Evolutionary conservation across 148 eudicot genomes (phyloP).

Genomic region (Agrostemma githago): DNA sequence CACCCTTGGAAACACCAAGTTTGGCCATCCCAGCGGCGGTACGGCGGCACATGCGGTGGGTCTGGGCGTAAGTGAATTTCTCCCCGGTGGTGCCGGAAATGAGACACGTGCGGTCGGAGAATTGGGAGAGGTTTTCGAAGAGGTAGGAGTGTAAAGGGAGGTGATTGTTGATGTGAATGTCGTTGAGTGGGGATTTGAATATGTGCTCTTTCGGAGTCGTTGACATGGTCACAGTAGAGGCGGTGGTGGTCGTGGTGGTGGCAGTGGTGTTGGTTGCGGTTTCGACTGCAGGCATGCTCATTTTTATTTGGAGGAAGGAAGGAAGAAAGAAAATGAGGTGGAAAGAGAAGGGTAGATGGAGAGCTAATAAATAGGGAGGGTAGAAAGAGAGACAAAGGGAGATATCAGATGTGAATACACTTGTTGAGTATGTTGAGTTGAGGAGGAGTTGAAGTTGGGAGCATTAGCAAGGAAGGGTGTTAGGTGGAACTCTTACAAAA

Average conservation of each 20-base stretch:
- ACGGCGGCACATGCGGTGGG: slow-evolving; percentile 50
- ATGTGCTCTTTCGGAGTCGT: slow-evolving; percentile 20
- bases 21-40: slow-evolving; percentile 48
- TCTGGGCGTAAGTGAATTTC: slow-evolving; percentile 43
- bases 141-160: slow-evolving; percentile 48
- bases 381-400: not conserved
- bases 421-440: not conserved
- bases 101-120: slow-evolving; percentile 43
- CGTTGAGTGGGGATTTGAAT: slow-evolving; percentile 33
- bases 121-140: slow-evolving; percentile 36
- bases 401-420: not conserved
- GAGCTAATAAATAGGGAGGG: not conserved
- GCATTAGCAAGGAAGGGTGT: not conserved
- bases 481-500: not conserved
- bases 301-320: not conserved
- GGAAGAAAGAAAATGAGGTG: not conserved
- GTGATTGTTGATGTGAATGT: slow-evolving; percentile 31
- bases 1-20: slow-evolving; percentile 46
- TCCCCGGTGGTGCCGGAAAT: slow-evolving; percentile 40
- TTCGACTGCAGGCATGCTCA: slow-evolving; percentile 28
- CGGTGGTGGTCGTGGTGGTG: not conserved
- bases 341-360: not conserved
- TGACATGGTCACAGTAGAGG: not conserved
- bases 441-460: not conserved
- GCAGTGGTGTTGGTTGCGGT: not conserved